Evolutionary conservation across 805 yeast genomes (phyloP).

Genomic region (Zygoascus ofunaensis): DNA sequence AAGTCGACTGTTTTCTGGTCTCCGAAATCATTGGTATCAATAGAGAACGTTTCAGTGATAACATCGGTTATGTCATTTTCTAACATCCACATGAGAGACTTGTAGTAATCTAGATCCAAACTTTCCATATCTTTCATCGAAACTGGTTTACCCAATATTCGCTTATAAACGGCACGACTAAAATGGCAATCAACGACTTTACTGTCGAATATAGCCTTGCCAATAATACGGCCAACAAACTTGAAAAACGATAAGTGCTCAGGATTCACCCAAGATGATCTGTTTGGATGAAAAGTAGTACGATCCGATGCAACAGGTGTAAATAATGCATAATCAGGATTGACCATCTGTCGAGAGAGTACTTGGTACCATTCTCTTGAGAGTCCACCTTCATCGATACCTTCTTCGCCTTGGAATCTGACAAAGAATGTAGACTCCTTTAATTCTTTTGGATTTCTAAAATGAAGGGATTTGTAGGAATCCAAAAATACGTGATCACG

Average conservation of each 20-base stretch:
- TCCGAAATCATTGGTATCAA: conserved; percentile 89
- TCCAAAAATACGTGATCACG: conserved; percentile 90
- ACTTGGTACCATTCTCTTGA: conserved; percentile 98
- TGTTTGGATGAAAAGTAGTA: conserved; percentile 90
- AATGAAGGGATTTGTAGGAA: conserved; percentile 74
- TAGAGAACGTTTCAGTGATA: conserved; percentile 87
- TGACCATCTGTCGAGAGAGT: conserved; percentile 86
- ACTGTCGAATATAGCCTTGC: conserved; percentile 84
- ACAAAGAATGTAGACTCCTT: conserved; percentile 65
- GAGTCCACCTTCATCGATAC: conserved; percentile 97
- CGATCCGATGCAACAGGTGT: conserved; percentile 85
- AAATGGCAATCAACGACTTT: conserved; percentile 88
- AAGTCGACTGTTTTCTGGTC: conserved; percentile 78
- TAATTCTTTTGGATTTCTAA: conserved; percentile 66
- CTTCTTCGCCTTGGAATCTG: conserved; percentile 85
- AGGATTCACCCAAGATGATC: conserved; percentile 86
- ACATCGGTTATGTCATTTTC: conserved; percentile 95
- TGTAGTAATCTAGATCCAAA: conserved; percentile 83
- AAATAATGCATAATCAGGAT: conserved; percentile 89
- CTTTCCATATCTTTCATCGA: conserved; percentile 91
- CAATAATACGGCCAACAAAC: conserved; percentile 88
- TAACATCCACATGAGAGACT: conserved; percentile 89
- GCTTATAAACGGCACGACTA: conserved; percentile 88
- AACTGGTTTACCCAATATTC: conserved; percentile 68
- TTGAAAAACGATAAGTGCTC: conserved; percentile 89